Base-by-base conservation (phyloP, 768 basidiomycete species). In the Coprinopsis cinerea region DNA sequence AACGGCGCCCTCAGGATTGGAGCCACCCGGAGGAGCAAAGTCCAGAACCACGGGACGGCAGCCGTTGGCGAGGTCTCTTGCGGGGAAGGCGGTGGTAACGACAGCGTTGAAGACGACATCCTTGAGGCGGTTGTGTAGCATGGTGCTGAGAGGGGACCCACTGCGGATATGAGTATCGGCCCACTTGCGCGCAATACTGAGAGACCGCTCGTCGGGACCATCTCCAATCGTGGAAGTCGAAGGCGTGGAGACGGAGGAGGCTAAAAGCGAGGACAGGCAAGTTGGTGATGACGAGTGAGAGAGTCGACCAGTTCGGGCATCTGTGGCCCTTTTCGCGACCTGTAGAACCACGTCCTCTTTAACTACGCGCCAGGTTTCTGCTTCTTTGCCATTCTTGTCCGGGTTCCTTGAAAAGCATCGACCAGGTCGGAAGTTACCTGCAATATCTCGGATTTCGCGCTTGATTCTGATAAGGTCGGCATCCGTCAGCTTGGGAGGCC, bases 271-370 rank as follows among this genome's bases (percentile, higher is more conserved):
- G 35, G 55, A 43, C 15, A 55, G 49, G 10, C 63, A 55, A 39
- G 64, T 25, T 22, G 43, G 25, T 47, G 57, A 52, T 26, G 59
- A 51, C 2, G 57, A 36, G 22, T 51, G 46, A 36, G 46, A 20
- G 26, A 36, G 28, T 25, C 42, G 53, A 52, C 57, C 53, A 37
- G 53, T 50, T 35, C 64, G 66, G 14, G 72, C 67, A 53, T 79
- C 75, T 40, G 72, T 75, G 18, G 85, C 87, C 36, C 85, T 79
- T 61, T 76, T 77, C 4, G 85, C 84, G 42, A 92, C 70, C 62
- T 93, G 91, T 44, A 92, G 67, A 17, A 85, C 78, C 51, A 91
- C 75, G 55, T 82, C 84, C 53, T 77, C 74, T 62, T 81, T 81
- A 49, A 76, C 72, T 42, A 61, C 62, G 51, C 69, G 70, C 78